Conservation (phyloP, 1,284 basidiomycete genomes). For the Ceratobasidium sp. region DNA sequence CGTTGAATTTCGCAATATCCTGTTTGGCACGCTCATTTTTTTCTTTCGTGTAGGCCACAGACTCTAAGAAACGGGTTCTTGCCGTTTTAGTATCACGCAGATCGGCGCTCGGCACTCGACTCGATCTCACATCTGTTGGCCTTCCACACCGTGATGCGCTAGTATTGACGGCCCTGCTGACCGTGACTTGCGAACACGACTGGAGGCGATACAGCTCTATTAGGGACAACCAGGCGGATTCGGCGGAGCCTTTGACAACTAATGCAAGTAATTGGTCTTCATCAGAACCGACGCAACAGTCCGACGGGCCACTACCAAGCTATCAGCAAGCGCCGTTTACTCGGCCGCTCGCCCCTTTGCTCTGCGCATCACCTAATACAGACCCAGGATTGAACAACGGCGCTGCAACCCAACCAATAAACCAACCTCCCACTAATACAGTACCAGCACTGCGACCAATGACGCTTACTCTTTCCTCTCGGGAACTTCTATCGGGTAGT, state of each 20-base stretch:
- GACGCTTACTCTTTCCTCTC: neutral
- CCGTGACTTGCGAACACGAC: constrained; percentile 28
- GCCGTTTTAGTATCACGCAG: constrained; percentile 8
- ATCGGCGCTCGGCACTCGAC: constrained; percentile 16
- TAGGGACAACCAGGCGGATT: neutral
- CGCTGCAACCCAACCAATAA: neutral
- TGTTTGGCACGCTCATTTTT: neutral
- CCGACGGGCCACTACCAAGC: neutral
- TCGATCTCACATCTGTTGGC: constrained; percentile 12
- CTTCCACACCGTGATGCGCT: neutral
- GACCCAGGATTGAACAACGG: neutral
- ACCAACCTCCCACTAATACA: too few species aligned
- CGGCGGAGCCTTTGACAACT: neutral
- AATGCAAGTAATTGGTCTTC: neutral
- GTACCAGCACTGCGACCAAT: neutral
- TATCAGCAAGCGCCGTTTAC: constrained; percentile 31
- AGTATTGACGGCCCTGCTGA: constrained; percentile 8
- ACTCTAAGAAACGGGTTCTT: constrained; percentile 11
- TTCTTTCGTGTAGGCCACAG: constrained; percentile 8
- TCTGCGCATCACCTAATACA: neutral
- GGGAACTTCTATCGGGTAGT: neutral
- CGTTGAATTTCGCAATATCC: neutral
- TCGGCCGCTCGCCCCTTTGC: constrained; percentile 10
- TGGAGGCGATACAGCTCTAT: constrained; percentile 16
- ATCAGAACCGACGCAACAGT: neutral